phyloP scores from a whole-genome alignment of 257 asterid genomes.

The Buddleja alternifolia region DNA sequence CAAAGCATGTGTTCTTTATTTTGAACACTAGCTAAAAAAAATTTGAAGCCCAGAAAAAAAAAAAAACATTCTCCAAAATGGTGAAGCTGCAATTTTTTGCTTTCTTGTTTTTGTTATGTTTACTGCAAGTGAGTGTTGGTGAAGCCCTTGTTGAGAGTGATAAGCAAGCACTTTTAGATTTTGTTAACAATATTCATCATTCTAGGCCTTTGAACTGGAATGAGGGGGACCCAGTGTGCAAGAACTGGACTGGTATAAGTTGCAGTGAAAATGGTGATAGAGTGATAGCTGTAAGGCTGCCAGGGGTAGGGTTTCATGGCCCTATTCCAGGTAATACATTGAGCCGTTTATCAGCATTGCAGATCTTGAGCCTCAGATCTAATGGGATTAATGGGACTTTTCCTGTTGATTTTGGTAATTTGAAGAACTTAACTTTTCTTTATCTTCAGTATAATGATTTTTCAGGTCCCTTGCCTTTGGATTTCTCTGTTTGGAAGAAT shows the following conservation, averaged over 20 bases:
- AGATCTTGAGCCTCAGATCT: slow-evolving; percentile 96
- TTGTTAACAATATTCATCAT: slow-evolving; percentile 52
- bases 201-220: slow-evolving; percentile 74
- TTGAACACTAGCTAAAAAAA: slow-evolving; percentile 25
- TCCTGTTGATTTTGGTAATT: slow-evolving; percentile 73
- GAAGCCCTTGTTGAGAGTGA: slow-evolving; percentile 59
- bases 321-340: slow-evolving; percentile 73
- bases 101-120: slow-evolving; percentile 36
- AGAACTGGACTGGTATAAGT: slow-evolving; percentile 81
- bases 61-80: slow-evolving; percentile 45
- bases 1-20: slow-evolving; percentile 34
- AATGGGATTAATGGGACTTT: slow-evolving; percentile 75
- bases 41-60: slow-evolving; percentile 5
- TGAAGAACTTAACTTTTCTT: slow-evolving; percentile 67
- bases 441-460: slow-evolving; percentile 87
- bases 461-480: slow-evolving; percentile 72
- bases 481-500: slow-evolving; percentile 77
- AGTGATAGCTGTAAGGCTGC: slow-evolving; percentile 70
- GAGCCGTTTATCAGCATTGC: slow-evolving; percentile 79
- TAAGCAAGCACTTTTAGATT: slow-evolving; percentile 83
- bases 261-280: slow-evolving; percentile 79
- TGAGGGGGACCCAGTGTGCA: slow-evolving; percentile 56
- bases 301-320: slow-evolving; percentile 89
- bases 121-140: slow-evolving; percentile 18
- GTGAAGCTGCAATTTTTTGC: slow-evolving; percentile 35